Conservation (phyloP, 2,329 filamentous ascomycete species). For the Colletotrichum endophyticum region DNA sequence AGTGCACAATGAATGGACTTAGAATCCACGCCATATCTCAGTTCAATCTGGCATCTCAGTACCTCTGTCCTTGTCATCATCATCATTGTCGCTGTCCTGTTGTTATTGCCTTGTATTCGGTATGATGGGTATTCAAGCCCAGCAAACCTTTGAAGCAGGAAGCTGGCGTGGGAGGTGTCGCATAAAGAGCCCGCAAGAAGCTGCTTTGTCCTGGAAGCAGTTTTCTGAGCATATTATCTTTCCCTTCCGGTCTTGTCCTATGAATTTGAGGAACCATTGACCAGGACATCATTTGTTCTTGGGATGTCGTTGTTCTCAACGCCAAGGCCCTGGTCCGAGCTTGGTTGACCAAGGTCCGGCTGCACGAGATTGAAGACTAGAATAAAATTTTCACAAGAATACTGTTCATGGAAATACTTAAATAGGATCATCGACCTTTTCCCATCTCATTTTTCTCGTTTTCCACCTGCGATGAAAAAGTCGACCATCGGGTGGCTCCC, state of each 20-base stretch:
- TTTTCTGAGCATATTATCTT: too few relatives aligned
- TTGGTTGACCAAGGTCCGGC: not conserved
- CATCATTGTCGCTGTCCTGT: too few relatives aligned
- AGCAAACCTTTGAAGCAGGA: too few relatives aligned
- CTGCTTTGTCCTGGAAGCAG: too few relatives aligned
- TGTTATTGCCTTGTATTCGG: too few relatives aligned
- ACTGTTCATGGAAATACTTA: not conserved
- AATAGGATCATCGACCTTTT: not conserved
- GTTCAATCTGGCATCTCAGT: too few relatives aligned
- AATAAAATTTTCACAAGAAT: fast-evolving
- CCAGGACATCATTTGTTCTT: not conserved
- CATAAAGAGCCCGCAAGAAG: too few relatives aligned
- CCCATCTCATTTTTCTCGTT: not conserved
- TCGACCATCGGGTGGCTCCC: not conserved
- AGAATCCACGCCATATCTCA: too few relatives aligned
- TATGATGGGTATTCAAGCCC: too few relatives aligned
- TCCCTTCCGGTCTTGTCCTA: not conserved
- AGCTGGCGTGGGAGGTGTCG: too few relatives aligned
- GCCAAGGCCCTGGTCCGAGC: not conserved
- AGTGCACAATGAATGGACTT: too few relatives aligned
- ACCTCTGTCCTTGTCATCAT: too few relatives aligned
- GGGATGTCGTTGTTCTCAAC: not conserved
- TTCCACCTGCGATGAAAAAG: not conserved
- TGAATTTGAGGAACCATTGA: not conserved
- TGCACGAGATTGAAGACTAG: fast-evolving